Evolutionary conservation across 352 stramenopile genomes (phyloP).

Genomic region (Pythium biforme): DNA sequence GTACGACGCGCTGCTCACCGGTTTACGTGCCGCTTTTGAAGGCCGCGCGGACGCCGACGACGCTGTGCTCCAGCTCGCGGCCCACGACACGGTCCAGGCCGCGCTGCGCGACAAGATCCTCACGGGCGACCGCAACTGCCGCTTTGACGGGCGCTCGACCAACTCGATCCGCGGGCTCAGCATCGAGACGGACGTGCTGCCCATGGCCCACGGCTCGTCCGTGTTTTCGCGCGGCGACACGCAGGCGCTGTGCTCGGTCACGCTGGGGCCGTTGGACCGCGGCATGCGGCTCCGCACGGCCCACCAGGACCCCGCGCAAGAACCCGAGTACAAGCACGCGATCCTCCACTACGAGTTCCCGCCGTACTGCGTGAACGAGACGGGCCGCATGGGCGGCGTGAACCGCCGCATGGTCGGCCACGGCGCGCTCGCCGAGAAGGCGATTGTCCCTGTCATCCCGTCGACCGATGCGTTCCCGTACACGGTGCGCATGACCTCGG

Average conservation of each 20-base stretch:
- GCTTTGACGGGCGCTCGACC: slow-evolving; percentile 84
- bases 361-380: slow-evolving; percentile 96
- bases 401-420: slow-evolving; percentile 96
- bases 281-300: slow-evolving; percentile 68
- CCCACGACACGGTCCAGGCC: slow-evolving; percentile 76
- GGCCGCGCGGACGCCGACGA: slow-evolving; percentile 40
- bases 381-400: slow-evolving; percentile 77
- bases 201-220: slow-evolving; percentile 88
- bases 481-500: slow-evolving; percentile 94
- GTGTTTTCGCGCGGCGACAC: slow-evolving; percentile 89
- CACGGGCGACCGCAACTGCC: slow-evolving; percentile 44
- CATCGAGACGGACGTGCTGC: slow-evolving; percentile 85
- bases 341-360: slow-evolving; percentile 99
- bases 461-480: slow-evolving; percentile 94
- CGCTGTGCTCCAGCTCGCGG: slow-evolving; percentile 51
- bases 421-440: slow-evolving; percentile 96
- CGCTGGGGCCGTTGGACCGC: slow-evolving; percentile 77
- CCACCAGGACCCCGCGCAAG: slow-evolving; percentile 38
- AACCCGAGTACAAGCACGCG: slow-evolving; percentile 64
- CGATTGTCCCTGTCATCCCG: slow-evolving; percentile 91
- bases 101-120: slow-evolving; percentile 72
- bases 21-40: slow-evolving; percentile 53
- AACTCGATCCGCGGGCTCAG: slow-evolving; percentile 83
- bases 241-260: slow-evolving; percentile 89
- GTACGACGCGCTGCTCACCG: slow-evolving; percentile 69